phyloP scores from a whole-genome alignment of 2,329 filamentous ascomycete species.

The Penicillium sp. region DNA sequence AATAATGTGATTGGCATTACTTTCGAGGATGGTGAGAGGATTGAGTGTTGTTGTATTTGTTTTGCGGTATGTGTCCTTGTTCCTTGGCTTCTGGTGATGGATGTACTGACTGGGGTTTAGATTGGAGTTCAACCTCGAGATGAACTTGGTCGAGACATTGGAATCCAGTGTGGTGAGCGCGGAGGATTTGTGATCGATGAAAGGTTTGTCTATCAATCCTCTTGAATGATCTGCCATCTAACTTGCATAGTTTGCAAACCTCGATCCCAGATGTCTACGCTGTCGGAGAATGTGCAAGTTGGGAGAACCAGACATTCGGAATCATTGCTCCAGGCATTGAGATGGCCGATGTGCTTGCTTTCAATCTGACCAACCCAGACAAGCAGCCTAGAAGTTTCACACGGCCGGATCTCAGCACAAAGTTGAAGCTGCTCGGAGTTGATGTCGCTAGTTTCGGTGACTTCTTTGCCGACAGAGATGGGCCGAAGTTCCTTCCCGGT shows the following conservation, averaged over 20 bases:
- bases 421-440: constrained; percentile 83
- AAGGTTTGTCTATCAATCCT: constrained; percentile 19
- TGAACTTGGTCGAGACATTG: constrained; percentile 68
- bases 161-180: constrained; percentile 69
- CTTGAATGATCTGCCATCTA: not conserved
- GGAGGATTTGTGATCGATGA: constrained; percentile 67
- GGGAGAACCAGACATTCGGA: constrained; percentile 82
- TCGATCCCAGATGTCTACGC: constrained; percentile 74
- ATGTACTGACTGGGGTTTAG: constrained; percentile 25
- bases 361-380: constrained; percentile 80
- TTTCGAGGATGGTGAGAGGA: constrained; percentile 76
- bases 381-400: constrained; percentile 72
- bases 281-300: constrained; percentile 87
- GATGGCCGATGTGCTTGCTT: constrained; percentile 88
- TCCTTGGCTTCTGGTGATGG: not conserved
- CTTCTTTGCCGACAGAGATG: constrained; percentile 86
- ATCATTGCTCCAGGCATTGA: constrained; percentile 87
- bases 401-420: constrained; percentile 83
- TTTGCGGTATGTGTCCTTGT: constrained; percentile 61
- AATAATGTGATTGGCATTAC: constrained; percentile 71
- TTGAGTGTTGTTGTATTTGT: constrained; percentile 78
- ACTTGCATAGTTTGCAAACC: constrained; percentile 57
- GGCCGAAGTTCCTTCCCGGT: constrained; percentile 70
- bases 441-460: constrained; percentile 93
- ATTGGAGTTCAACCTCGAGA: constrained; percentile 82